Base-by-base conservation (phyloP, 345 rosid species). In the Aethionema arabicum region DNA sequence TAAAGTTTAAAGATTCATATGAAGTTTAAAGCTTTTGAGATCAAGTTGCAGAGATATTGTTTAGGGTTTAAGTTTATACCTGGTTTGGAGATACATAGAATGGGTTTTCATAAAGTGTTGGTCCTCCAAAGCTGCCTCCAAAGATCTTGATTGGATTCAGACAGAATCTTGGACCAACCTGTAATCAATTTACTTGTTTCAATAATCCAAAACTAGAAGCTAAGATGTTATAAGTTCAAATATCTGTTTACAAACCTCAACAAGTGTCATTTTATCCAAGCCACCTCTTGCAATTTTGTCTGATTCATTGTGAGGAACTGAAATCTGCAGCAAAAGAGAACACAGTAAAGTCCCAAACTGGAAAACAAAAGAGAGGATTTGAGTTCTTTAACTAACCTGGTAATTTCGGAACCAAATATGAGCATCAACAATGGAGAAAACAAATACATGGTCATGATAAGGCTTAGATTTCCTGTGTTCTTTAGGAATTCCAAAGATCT, bases 91-190 rank as follows among this genome's bases (percentile, higher is more conserved):
- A 93, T 30, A 90, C 72, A 12, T 90, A 93, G 52, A 82, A 78
- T 1, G 96, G 96, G 77, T 93, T 93, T 76, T 90, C 95, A 10
- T 90, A 90, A 2, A 93, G 77, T 0, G 97, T 87, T 42, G 95
- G 97, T 32, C 99, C 97, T 51, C 96, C 99, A 57, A 93, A 93
- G 78, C 99, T 90, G 50, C 95, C 96, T 13, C 77, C 86, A 10
- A 93, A 87, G 61, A 90, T 83, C 84, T 87, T 93, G 69, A 93
- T 87, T 8, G 97, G 97, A 73, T 93, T 93, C 73, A 93, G 62
- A 76, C 95, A 90, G 72, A 93, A 93, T 72, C 99, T 83, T 31
- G 97, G 97, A 67, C 97, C 99, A 59, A 87, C 97, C 97, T 93
- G 73, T 27, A 38, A 41, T 42, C 15, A 11, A 66, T 52, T 32